A percentile compares a stretch with the other conserved stretches of the same genome.
These are phyloP conservation scores for Ulvella scutata DNA, from an alignment of 139 green algal genomes.

Conservation along the genomic window DNA sequence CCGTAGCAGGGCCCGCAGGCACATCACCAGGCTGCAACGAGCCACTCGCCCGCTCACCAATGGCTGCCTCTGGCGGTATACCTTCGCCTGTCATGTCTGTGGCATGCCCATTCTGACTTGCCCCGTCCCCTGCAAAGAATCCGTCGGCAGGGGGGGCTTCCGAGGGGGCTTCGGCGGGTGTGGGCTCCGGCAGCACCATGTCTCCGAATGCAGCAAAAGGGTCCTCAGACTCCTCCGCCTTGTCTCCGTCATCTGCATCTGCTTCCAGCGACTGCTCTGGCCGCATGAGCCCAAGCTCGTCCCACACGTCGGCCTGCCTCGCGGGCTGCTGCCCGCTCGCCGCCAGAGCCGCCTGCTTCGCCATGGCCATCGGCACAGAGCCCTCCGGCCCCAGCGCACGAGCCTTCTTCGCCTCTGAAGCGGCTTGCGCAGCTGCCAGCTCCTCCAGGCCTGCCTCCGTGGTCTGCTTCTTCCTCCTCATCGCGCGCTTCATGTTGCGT, in stretches of 20 bases:
- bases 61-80: too few relatives aligned
- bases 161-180: background rate
- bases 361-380: background rate
- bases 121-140: background rate
- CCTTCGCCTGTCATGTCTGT: too few relatives aligned
- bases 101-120: background rate
- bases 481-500: slow-evolving; percentile 2
- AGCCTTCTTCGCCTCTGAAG: background rate
- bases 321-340: background rate
- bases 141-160: background rate
- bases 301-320: background rate
- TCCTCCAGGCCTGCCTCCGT: too few relatives aligned
- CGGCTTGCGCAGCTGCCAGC: background rate
- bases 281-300: background rate
- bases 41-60: too few relatives aligned
- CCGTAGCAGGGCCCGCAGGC: background rate
- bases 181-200: background rate
- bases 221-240: background rate
- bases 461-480: background rate
- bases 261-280: background rate
- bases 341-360: background rate
- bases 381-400: background rate
- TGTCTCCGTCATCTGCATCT: background rate
- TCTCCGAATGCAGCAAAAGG: background rate
- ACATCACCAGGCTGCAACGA: background rate